Base-by-base conservation (phyloP, 257 asterid genomes). In the Osmanthus fragrans region DNA sequence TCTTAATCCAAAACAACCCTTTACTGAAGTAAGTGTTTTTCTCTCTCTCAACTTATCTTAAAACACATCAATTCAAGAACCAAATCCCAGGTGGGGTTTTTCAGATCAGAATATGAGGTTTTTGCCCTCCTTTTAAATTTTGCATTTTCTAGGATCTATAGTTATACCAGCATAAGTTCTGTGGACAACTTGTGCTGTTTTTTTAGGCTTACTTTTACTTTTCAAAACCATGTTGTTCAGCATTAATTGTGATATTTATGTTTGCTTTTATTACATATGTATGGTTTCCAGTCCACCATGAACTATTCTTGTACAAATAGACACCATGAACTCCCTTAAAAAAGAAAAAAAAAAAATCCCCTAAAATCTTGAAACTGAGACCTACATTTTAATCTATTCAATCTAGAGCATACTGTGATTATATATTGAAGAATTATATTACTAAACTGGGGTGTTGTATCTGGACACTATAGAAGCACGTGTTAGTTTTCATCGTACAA, bases 11-110 rank as follows among this genome's bases (percentile, higher is more conserved):
- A 76, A 77, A 29, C 78, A 54, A 49, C 84, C 88, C 81, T 73
- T 80, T 75, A 65, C 89, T 76, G 81, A 89, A 79, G 97, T 90
- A 78, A 89, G 91, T 76, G 12, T 30, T 5, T 10, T 21, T 23
- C 29, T 5, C 13, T 10, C 32, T 47, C 32, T 18, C 10, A 37
- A 36, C 10, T 32, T 37, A 54, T 19, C 11, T 74, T 47, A 7
- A 5, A 67, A 65, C 29, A 15, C 40, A 69, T 30, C 33, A 16
- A 69, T 33, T 69, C 64, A 42, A 21, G 54, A 42, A n/a, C 8
- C 37, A 12, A 45, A 15, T 21, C 16, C 23, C 60, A 40, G 37
- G n/a, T 45, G 18, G 54, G 23, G 9, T 47, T 72, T 34, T 69
- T 70, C 33, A 39, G 74, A 70, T 70, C 54, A 39, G 74, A 21